Evolutionary conservation across 2,329 filamentous ascomycete genomes (phyloP).

Genomic region (Pseudocercospora fuligena): DNA sequence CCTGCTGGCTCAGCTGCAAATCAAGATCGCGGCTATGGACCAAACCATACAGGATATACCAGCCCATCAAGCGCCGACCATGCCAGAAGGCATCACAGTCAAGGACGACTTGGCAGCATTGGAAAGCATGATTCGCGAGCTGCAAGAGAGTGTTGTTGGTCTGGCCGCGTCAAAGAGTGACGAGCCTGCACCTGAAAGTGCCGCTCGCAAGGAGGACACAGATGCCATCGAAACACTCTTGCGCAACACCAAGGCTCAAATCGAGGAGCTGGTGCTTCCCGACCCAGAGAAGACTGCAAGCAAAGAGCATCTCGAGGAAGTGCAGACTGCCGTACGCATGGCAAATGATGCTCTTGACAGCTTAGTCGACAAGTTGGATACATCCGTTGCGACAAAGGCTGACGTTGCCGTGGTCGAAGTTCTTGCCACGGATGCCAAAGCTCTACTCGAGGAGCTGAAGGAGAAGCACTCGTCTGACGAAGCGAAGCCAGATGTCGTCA

Average conservation of each 20-base stretch:
- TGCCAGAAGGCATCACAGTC: slow-evolving; percentile 43
- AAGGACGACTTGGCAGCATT: slow-evolving; percentile 59
- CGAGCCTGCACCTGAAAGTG: slow-evolving; percentile 50
- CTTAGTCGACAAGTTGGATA: slow-evolving; percentile 69
- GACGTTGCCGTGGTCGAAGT: slow-evolving; percentile 78
- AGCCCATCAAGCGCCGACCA: slow-evolving; percentile 44
- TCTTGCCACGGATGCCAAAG: slow-evolving; percentile 77
- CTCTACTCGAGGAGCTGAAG: slow-evolving; percentile 71
- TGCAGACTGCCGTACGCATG: slow-evolving; percentile 73
- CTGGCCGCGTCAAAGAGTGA: slow-evolving; percentile 49
- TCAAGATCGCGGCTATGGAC: slow-evolving; percentile 82
- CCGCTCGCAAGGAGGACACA: slow-evolving; percentile 79
- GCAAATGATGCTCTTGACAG: slow-evolving; percentile 74
- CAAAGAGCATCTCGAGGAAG: slow-evolving; percentile 62
- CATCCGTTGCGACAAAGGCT: slow-evolving; percentile 72
- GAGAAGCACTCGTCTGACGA: slow-evolving; percentile 49
- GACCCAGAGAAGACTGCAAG: slow-evolving; percentile 72
- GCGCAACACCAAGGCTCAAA: slow-evolving; percentile 82
- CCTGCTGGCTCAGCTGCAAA: slow-evolving; percentile 78
- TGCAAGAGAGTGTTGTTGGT: slow-evolving; percentile 65
- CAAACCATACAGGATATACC: slow-evolving; percentile 55
- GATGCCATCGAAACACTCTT: slow-evolving; percentile 89
- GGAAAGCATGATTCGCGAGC: slow-evolving; percentile 55
- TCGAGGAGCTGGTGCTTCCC: slow-evolving; percentile 75
- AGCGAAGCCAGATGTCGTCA: slow-evolving; percentile 63